These are phyloP conservation scores for Saccharomycopsis olivae DNA, from an alignment of 805 yeast species.

Conservation along the genomic window DNA sequence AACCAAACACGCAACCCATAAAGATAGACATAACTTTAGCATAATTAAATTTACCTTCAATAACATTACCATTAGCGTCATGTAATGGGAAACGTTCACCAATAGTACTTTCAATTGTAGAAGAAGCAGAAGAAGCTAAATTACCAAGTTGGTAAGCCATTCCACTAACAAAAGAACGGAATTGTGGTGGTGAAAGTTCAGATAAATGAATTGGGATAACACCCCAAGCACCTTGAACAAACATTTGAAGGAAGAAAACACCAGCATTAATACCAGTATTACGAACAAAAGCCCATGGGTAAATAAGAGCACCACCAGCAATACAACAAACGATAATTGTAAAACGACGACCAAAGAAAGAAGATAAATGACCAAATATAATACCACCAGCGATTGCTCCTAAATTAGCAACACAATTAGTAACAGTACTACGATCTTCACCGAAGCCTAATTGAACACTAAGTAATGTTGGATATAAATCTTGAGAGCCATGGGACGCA, in stretches of 20 bases:
- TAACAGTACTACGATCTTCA: conserved; percentile 41
- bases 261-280: conserved; percentile 35
- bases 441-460: conserved; percentile 39
- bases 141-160: conserved; percentile 63
- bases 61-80: conserved; percentile 23
- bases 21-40: conserved; percentile 64
- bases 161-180: conserved; percentile 52
- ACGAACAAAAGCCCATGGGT: conserved; percentile 47
- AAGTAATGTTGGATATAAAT: conserved; percentile 56
- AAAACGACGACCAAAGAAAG: conserved; percentile 50
- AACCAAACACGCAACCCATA: conserved; percentile 54
- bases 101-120: conserved; percentile 55
- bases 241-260: conserved; percentile 51
- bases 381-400: conserved; percentile 64
- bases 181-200: conserved; percentile 58
- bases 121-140: conserved; percentile 58
- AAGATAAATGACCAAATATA: conserved; percentile 44
- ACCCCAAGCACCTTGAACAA: conserved; percentile 70
- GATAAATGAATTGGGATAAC: conserved; percentile 54
- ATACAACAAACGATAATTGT: conserved; percentile 40
- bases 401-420: conserved; percentile 50
- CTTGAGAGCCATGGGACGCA: conserved; percentile 67
- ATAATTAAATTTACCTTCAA: conserved; percentile 36
- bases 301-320: conserved; percentile 47
- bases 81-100: conserved; percentile 48